Base-by-base conservation (phyloP, 2,329 filamentous ascomycete genomes). In the Botrytis fragariae region DNA sequence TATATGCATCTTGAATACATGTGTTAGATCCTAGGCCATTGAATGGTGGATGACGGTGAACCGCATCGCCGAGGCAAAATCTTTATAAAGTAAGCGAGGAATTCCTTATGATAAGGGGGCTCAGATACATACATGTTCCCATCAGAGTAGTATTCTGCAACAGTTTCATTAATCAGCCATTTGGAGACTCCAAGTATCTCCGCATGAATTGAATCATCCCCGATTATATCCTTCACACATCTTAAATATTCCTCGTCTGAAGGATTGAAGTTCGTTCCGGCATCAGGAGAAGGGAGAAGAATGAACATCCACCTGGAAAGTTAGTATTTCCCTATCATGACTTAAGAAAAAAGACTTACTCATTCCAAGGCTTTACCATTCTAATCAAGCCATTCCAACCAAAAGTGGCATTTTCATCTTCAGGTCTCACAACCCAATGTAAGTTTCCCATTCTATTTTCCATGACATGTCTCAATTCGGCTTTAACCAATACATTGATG, bases 331-430 rank as follows among this genome's bases (percentile, higher is more conserved):
- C 6, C 12, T 16, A 32, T 10, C 20, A 7, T 25, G 16, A 62
- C 9, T 10, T 54, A 3, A 14, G 22, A 25, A 16, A 45, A 16
- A 45, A 14, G 14, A 70, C 74, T 32, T 75, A 79, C 81, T 91
- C 87, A 75, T 86, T 78, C 89, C 89, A 91, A 0, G 88, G 86
- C 81, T 87, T 88, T 7, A 91, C 88, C 88, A 91, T 90, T 37
- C 89, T 83, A 3, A 86, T 82, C 75, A 88, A 80, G 4, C 79
- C 81, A 45, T 82, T 81, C 84, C 86, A 88, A 0, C 83, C 87
- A 80, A 86, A 90, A 0, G 82, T 82, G 0, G 86, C 85, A 71
- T 86, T 81, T 71, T 88, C 85, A 3, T 79, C 80, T 73, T 88
- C 85, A 0, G 89, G 88, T 75, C 86, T 84, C 78, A 91, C 82